Percentiles rank a stretch among this genome's conserved stretches.
Evolutionary conservation across 768 basidiomycete genomes (phyloP).

Genomic region (Calocera cornea): DNA sequence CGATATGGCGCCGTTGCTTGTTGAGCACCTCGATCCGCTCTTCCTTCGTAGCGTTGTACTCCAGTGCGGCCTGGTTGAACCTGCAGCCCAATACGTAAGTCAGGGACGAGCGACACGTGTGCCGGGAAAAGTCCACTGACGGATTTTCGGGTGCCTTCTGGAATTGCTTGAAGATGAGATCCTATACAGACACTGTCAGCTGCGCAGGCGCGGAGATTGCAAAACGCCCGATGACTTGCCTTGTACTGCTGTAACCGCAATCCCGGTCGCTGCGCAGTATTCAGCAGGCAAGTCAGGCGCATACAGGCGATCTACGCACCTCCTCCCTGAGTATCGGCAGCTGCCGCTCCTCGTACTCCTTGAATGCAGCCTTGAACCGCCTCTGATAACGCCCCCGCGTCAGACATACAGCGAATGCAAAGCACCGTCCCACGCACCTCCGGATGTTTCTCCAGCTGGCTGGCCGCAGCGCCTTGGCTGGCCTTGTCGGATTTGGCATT

Average conservation of each 20-base stretch:
- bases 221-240: constrained; percentile 27
- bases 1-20: constrained; percentile 48
- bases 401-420: background rate
- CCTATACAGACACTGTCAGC: constrained; percentile 31
- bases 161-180: constrained; percentile 84
- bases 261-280: constrained; percentile 58
- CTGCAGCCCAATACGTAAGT: constrained; percentile 30
- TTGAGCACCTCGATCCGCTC: constrained; percentile 67
- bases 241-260: constrained; percentile 83
- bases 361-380: constrained; percentile 55
- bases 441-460: constrained; percentile 76
- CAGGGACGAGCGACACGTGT: background rate
- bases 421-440: constrained; percentile 43
- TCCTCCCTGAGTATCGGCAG: constrained; percentile 65
- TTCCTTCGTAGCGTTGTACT: constrained; percentile 80
- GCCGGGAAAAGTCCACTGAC: constrained; percentile 33
- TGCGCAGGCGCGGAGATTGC: background rate
- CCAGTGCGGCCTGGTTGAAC: constrained; percentile 67
- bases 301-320: constrained; percentile 29
- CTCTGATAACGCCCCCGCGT: constrained; percentile 7
- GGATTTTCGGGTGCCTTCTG: constrained; percentile 94
- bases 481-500: constrained; percentile 90
- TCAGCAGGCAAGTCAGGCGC: constrained; percentile 10
- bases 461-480: constrained; percentile 74
- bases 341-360: constrained; percentile 79